phyloP scores from a whole-genome alignment of 805 yeast species.

The Priceomyces fermenticarens region DNA sequence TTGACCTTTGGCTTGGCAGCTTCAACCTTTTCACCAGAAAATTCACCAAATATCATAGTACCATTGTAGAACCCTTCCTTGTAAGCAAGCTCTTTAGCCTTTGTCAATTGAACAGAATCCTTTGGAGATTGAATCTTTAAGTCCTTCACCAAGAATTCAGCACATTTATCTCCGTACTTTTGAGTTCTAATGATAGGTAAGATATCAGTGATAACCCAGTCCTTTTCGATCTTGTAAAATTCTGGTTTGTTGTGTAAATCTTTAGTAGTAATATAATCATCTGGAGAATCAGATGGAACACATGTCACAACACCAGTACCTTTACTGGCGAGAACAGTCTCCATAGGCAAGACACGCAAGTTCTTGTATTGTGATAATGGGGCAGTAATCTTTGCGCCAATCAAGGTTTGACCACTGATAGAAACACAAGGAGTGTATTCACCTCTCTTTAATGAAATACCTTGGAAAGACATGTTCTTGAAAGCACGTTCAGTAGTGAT shows the following conservation, averaged over 20 bases:
- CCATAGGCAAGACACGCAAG: conserved; percentile 92
- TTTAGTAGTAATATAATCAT: conserved; percentile 82
- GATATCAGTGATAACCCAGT: conserved; percentile 79
- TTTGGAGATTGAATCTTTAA: conserved; percentile 93
- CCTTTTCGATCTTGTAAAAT: conserved; percentile 77
- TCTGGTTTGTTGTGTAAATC: conserved; percentile 89
- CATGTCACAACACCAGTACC: conserved; percentile 99
- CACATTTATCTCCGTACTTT: conserved; percentile 84
- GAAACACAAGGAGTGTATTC: conserved; percentile 55
- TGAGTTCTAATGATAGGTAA: conserved; percentile 76
- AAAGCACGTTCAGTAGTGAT: conserved; percentile 93
- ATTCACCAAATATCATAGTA: conserved; percentile 72
- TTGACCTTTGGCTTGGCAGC: conserved; percentile 84
- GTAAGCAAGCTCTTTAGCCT: conserved; percentile 92
- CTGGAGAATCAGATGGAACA: conserved; percentile 99
- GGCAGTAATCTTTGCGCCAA: conserved; percentile 85
- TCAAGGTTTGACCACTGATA: conserved; percentile 67
- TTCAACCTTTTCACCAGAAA: conserved; percentile 87
- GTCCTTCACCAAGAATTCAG: conserved; percentile 78
- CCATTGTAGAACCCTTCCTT: conserved; percentile 97
- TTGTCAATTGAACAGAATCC: conserved; percentile 79
- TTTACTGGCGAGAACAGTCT: conserved; percentile 87
- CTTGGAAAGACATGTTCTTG: conserved; percentile 96
- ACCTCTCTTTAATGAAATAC: conserved; percentile 87
- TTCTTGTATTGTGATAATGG: conserved; percentile 72